These are phyloP conservation scores for Aspergillus arachidicola DNA, from an alignment of 2,329 filamentous ascomycete genomes.

Conservation along the genomic window DNA sequence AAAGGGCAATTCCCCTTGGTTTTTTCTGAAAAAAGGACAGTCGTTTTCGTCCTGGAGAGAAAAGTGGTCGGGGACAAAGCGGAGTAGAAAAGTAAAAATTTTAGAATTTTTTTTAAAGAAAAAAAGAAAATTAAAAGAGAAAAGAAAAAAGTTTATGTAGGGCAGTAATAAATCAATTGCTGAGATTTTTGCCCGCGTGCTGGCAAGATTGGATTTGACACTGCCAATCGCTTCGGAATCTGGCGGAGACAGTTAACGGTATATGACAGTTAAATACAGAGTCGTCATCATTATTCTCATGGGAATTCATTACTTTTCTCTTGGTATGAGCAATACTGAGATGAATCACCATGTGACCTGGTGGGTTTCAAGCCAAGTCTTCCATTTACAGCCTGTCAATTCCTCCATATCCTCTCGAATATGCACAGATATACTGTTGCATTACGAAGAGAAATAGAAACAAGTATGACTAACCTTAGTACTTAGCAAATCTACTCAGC, in stretches of 20 bases:
- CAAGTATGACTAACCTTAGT: too few relatives aligned
- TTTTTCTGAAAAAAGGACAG: too few relatives aligned
- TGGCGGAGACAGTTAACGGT: not conserved
- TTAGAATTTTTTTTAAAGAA: too few relatives aligned
- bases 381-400: not conserved
- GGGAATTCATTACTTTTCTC: not conserved
- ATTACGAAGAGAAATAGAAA: not conserved
- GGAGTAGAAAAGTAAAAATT: not conserved
- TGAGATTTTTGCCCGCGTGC: conserved; percentile 2
- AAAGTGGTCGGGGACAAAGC: not conserved
- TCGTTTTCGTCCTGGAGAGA: not conserved
- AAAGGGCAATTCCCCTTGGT: not conserved
- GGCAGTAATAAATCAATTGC: not conserved
- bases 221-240: not conserved
- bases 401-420: not conserved
- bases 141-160: conserved; percentile 4
- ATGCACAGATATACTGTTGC: not conserved
- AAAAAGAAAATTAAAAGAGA: not conserved
- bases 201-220: not conserved
- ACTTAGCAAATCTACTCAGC: too few relatives aligned
- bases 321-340: not conserved
- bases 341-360: not conserved
- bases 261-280: not conserved
- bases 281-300: not conserved
- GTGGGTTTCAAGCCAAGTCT: not conserved